A percentile compares a stretch with the other conserved stretches of the same genome.
Conservation (phyloP, 805 yeast species). For the Wickerhamomyces chambardii region DNA sequence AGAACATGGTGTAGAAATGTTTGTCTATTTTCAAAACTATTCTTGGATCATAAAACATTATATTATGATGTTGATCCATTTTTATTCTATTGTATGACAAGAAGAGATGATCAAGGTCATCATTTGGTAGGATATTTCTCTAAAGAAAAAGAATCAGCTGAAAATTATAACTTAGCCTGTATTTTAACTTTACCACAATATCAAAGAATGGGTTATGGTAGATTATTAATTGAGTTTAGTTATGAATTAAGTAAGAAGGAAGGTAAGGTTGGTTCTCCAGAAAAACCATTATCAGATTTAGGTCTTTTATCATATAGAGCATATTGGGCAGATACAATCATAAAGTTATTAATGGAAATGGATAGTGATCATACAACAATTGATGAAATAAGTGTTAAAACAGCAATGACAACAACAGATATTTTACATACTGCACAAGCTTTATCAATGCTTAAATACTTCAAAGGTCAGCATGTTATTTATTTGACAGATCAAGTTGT, state of each 20-base stretch:
- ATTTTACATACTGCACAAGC: conserved; percentile 90
- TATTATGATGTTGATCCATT: conserved; percentile 96
- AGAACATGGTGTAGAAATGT: conserved; percentile 80
- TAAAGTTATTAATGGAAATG: conserved; percentile 25
- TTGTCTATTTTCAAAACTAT: conserved; percentile 83
- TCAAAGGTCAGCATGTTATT: conserved; percentile 93
- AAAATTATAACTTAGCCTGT: conserved; percentile 82
- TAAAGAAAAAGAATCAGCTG: conserved; percentile 66
- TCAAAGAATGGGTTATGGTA: conserved; percentile 87
- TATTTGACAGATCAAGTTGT: conserved; percentile 32
- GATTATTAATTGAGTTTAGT: conserved; percentile 80
- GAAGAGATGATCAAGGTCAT: conserved; percentile 44
- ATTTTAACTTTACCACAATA: conserved; percentile 82
- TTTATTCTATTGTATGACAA: conserved; percentile 78
- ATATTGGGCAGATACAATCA: conserved; percentile 71
- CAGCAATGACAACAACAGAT: conserved; percentile 86
- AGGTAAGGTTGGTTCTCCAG: conserved; percentile 84
- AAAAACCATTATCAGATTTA: conserved; percentile 82
- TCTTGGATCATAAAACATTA: conserved; percentile 83
- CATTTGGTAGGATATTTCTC: conserved; percentile 94
- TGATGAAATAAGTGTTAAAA: conserved; percentile 40
- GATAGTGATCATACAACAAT: conserved; percentile 43
- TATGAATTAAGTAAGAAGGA: conserved; percentile 72
- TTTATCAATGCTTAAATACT: conserved; percentile 79
- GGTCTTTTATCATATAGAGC: conserved; percentile 81